phyloP scores from a whole-genome alignment of 352 stramenopile genomes.

The Pythium scleroteichum region DNA sequence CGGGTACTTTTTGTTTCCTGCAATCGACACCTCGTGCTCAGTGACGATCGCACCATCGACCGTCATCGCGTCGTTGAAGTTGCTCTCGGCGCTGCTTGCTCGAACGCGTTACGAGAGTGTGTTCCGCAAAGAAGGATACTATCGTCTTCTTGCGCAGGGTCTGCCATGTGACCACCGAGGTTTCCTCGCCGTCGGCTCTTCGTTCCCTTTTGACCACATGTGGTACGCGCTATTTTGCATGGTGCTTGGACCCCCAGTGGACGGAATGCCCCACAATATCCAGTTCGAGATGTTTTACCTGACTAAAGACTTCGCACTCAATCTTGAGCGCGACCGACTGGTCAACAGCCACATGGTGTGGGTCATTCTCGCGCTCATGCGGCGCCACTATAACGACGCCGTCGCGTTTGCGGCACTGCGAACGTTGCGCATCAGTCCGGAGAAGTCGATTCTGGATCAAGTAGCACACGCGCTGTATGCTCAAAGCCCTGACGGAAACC shows the following conservation, averaged over 20 bases:
- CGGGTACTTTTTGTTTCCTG: constrained; percentile 60
- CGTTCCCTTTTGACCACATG: constrained; percentile 68
- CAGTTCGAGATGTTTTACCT: constrained; percentile 66
- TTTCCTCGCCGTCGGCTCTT: constrained; percentile 17
- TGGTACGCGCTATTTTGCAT: constrained; percentile 73
- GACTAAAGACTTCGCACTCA: constrained; percentile 68
- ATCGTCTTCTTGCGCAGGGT: constrained; percentile 59
- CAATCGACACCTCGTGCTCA: constrained; percentile 10
- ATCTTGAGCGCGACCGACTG: constrained; percentile 55
- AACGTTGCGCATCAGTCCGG: constrained; percentile 16
- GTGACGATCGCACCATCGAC: constrained; percentile 44
- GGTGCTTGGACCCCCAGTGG: constrained; percentile 56
- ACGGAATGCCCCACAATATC: constrained; percentile 62
- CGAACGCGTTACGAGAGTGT: constrained; percentile 49
- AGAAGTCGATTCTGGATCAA: constrained; percentile 25
- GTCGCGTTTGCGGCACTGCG: constrained; percentile 32
- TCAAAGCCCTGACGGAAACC: neutral
- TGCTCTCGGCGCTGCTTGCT: constrained; percentile 49
- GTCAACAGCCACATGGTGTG: constrained; percentile 50
- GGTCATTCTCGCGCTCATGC: constrained; percentile 56
- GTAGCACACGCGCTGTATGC: constrained; percentile 23
- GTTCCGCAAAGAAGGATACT: constrained; percentile 73
- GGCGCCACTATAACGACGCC: constrained; percentile 57
- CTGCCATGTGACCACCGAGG: constrained; percentile 46
- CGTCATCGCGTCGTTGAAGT: constrained; percentile 48